Conservation (phyloP, 2,329 filamentous ascomycete species). For the Fusarium subglutinans region DNA sequence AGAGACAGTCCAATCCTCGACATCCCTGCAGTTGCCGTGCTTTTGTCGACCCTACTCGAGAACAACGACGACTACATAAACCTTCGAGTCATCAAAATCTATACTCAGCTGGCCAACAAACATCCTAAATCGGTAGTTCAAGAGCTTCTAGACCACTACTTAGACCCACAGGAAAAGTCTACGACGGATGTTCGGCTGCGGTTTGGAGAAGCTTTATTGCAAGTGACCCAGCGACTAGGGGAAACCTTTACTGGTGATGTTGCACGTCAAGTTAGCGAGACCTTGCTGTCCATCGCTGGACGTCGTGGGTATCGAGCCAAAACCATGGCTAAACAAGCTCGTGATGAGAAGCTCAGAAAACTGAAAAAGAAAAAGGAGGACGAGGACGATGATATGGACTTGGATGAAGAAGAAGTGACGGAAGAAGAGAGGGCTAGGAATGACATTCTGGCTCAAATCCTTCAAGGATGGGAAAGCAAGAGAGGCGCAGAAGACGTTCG, state of each 20-base stretch:
- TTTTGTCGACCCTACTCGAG: slow-evolving; percentile 70
- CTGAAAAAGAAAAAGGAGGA: slow-evolving; percentile 60
- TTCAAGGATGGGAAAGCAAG: slow-evolving; percentile 74
- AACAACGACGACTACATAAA: slow-evolving; percentile 78
- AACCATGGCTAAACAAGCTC: slow-evolving; percentile 64
- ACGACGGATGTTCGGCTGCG: slow-evolving; percentile 71
- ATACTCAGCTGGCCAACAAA: slow-evolving; percentile 67
- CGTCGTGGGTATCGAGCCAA: slow-evolving; percentile 69
- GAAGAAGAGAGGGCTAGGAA: slow-evolving; percentile 57
- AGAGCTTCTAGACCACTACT: slow-evolving; percentile 73
- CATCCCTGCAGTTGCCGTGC: slow-evolving; percentile 69
- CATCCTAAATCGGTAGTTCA: slow-evolving; percentile 70
- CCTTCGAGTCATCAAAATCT: slow-evolving; percentile 71
- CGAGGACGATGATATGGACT: slow-evolving; percentile 55
- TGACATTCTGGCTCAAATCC: slow-evolving; percentile 65
- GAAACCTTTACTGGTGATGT: slow-evolving; percentile 64
- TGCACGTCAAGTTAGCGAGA: slow-evolving; percentile 63
- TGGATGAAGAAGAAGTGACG: slow-evolving; percentile 60
- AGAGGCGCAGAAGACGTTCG: slow-evolving; percentile 74
- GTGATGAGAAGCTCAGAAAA: slow-evolving; percentile 59
- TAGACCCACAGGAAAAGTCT: slow-evolving; percentile 68
- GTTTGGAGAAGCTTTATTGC: slow-evolving; percentile 73
- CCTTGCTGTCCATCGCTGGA: slow-evolving; percentile 70
- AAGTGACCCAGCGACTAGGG: slow-evolving; percentile 70
- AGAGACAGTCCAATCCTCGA: slow-evolving; percentile 68